Base-by-base conservation (phyloP, 148 eudicot genomes). In the Salicornia ramosissima region DNA sequence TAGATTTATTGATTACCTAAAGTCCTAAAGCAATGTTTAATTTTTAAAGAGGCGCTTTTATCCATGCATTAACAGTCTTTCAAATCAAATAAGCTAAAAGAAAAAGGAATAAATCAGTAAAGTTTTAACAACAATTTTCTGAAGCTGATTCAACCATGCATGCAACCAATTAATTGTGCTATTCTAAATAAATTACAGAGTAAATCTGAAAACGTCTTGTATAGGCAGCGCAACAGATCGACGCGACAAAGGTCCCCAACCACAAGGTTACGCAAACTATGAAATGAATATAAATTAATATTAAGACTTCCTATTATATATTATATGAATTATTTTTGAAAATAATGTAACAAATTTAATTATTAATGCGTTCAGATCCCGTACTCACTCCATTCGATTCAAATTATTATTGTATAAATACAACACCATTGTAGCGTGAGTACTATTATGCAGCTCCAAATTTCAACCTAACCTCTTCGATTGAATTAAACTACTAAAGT, bases 201-300 rank as follows among this genome's bases (percentile, higher is more conserved):
- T 8, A 33, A 6, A 33, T 28, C 25, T 59, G 64, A 59, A 31
- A 10, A 6, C 63, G 16, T 58, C 63, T 18, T 58, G 63, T 58
- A 33, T 18, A 1, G 22, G 64, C 64, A 33, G 34, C 45, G 33
- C n/a, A n/a, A n/a, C n/a, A n/a, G n/a, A n/a, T n/a, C n/a, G n/a
- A n/a, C n/a, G n/a, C n/a, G 71, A 67, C 71, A 51, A 52, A 21
- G 71, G 47, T 40, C 50, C 55, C 49, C 49, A 39, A 39, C 67
- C 50, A 63, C 10, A 40, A 13, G 50, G 30, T 40, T 24, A 63
- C 21, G 67, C 67, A 63, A 60, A 4, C 65, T 60, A 19, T 15
- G 31, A 56, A 25, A 6, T 58, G 15, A 3, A 58, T 45, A 45
- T 45, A 45, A 9, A 9, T 10, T 4, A 4, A 39, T 39, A 39